Conservation (phyloP, 495 filamentous ascomycete species). For the Penicillium bialowiezense region DNA sequence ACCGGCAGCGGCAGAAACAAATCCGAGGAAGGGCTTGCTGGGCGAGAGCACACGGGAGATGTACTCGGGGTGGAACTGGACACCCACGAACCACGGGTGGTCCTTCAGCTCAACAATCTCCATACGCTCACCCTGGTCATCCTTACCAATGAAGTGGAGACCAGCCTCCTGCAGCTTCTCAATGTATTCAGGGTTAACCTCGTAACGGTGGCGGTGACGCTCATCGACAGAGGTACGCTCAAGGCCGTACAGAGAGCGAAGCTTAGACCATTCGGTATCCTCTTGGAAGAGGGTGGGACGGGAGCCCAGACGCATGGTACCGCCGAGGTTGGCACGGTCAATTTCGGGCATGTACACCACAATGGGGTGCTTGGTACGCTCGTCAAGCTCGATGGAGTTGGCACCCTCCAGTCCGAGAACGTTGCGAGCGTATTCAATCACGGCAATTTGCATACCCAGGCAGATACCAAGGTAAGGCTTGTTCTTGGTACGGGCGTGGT, state of each 20-base stretch:
- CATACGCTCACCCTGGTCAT: slow-evolving; percentile 81
- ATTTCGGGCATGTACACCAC: slow-evolving; percentile 94
- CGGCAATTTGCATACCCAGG: slow-evolving; percentile 91
- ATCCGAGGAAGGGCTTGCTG: slow-evolving; percentile 77
- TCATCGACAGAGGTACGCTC: slow-evolving; percentile 39
- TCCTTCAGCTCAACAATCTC: slow-evolving; percentile 87
- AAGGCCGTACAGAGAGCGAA: slow-evolving; percentile 72
- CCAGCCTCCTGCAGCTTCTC: slow-evolving; percentile 32
- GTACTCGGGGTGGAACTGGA: slow-evolving; percentile 90
- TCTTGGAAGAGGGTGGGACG: slow-evolving; percentile 72
- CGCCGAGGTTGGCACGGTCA: slow-evolving; percentile 70
- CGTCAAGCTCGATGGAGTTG: slow-evolving; percentile 64
- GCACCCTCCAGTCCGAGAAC: slow-evolving; percentile 61
- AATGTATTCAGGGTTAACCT: slow-evolving; percentile 42
- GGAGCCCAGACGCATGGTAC: slow-evolving; percentile 88
- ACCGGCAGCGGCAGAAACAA: slow-evolving; percentile 74
- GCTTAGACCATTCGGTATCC: slow-evolving; percentile 73
- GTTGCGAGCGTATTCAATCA: slow-evolving; percentile 83
- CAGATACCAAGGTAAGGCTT: slow-evolving; percentile 89
- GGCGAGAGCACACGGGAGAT: slow-evolving; percentile 68
- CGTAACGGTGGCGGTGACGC: slow-evolving; percentile 47
- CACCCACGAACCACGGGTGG: slow-evolving; percentile 88
- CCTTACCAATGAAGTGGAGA: slow-evolving; percentile 61
- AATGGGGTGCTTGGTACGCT: slow-evolving; percentile 53
- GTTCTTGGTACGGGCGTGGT: slow-evolving; percentile 79